These are phyloP conservation scores for Mitragyna speciosa DNA, from an alignment of 257 asterid genomes.

Conservation along the genomic window DNA sequence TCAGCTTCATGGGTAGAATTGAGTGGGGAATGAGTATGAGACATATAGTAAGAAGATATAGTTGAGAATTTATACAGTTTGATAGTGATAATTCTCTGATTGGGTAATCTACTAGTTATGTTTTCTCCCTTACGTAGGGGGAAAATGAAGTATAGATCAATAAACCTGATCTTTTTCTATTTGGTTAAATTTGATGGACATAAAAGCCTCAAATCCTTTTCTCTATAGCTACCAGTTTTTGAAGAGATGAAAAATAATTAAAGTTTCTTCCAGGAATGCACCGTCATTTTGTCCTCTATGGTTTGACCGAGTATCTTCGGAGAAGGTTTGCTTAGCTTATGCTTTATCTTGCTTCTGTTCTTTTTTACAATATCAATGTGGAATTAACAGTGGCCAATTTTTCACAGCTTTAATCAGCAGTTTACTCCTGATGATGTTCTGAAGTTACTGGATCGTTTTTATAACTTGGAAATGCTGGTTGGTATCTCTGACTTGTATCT, in stretches of 20 bases:
- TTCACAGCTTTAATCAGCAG: constrained; percentile 71
- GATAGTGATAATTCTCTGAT: neutral
- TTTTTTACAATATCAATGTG: too few relatives aligned
- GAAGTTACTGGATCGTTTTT: constrained; percentile 85
- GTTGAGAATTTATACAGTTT: neutral
- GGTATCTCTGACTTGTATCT: constrained; percentile 8
- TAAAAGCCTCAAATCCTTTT: neutral
- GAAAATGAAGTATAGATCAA: neutral
- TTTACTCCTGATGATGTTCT: constrained; percentile 78
- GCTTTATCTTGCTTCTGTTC: constrained; percentile 2
- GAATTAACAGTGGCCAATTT: neutral
- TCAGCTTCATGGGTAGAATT: neutral
- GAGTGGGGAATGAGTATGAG: neutral
- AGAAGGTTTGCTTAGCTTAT: constrained; percentile 56
- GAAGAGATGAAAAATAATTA: neutral
- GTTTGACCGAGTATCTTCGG: constrained; percentile 37
- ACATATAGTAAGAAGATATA: neutral
- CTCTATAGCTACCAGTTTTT: neutral
- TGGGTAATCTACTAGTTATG: neutral
- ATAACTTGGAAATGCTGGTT: constrained; percentile 95
- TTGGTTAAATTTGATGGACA: neutral
- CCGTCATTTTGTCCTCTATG: constrained; percentile 57
- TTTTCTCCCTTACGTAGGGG: neutral
- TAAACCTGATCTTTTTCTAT: neutral
- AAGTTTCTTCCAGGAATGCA: constrained; percentile 63